Evolutionary conservation across 1,284 basidiomycete genomes (phyloP), one percentile per base, ranked within the genome.

Genomic region (Ustilago esculenta): DNA sequence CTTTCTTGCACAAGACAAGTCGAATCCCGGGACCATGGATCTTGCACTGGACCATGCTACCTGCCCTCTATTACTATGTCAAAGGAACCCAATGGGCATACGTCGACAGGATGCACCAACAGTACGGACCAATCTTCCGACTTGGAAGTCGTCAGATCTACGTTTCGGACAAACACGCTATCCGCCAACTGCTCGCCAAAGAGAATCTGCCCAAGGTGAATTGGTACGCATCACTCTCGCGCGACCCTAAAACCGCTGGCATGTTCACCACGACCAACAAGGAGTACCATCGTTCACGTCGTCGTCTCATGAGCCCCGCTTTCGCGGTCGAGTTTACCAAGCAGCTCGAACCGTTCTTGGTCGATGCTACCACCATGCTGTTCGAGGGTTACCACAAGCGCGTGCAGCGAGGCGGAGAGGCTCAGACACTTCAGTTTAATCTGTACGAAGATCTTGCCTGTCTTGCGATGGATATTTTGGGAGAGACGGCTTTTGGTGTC

Each of bases 221-320:
- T 33, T 51, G 49, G 49, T 51, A 51, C 24, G 49, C 49, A 12
- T 33, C 39, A 12, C 40, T 51, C 1, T 51, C 49, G 14, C 39
- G 49, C 39, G 49, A 51, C 24, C 49, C 49, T 15, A 51, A 51
- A 33, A 51, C 49, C 12, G 49, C 49, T 23, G 49, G 49, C 49
- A 42, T 51, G 39, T 51, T 51, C 15, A 51, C 49, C 6, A 51
- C 49, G n/a, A 43, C 40, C 49, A 43, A 51, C 49, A 51, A 51
- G 41, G 49, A 51, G 8, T 51, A 51, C 49, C 49, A 51, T 18
- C 39, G 49, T 10, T 39, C 37, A 6, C 29, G 49, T 10, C 37
- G 49, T 27, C 29, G 49, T 10, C 24, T 51, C 18, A 42, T 51
- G 39, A 35, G 32, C 20, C 49, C 49, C 10, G 49, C 49, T 7